These are phyloP conservation scores for Termitomyces sp. DNA, from an alignment of 768 basidiomycete genomes.

Conservation along the genomic window DNA sequence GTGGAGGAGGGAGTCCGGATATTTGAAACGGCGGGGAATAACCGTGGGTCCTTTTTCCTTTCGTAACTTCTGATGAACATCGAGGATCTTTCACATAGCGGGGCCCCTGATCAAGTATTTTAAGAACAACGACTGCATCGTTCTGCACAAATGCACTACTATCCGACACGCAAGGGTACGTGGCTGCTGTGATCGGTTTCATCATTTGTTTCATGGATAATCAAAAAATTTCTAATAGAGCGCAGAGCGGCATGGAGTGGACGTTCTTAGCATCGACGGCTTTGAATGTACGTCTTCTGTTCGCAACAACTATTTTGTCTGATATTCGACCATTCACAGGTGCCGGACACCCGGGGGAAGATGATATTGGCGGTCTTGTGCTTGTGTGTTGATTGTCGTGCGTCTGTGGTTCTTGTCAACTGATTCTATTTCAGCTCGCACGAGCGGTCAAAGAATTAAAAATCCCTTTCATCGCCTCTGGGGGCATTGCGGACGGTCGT, in stretches of 20 bases:
- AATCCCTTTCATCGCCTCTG: slow-evolving; percentile 85
- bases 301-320: not conserved
- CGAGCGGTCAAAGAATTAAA: slow-evolving; percentile 80
- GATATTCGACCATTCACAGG: slow-evolving; percentile 36
- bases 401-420: not conserved
- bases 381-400: slow-evolving; percentile 39
- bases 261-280: slow-evolving; percentile 84
- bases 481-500: slow-evolving; percentile 83
- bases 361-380: slow-evolving; percentile 85
- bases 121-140: slow-evolving; percentile 69
- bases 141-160: slow-evolving; percentile 89
- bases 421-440: slow-evolving; percentile 53
- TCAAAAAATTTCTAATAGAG: slow-evolving; percentile 14
- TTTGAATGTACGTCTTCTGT: slow-evolving; percentile 61
- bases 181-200: not conserved
- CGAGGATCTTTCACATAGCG: slow-evolving; percentile 40
- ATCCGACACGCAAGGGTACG: slow-evolving; percentile 78
- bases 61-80: not conserved
- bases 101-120: slow-evolving; percentile 74
- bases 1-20: slow-evolving; percentile 85
- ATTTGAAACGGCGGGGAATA: slow-evolving; percentile 92
- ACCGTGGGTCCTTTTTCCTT: slow-evolving; percentile 45
- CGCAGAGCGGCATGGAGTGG: slow-evolving; percentile 76
- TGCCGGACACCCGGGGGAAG: slow-evolving; percentile 92
- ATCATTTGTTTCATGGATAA: not conserved